phyloP scores from a whole-genome alignment of 2,329 filamentous ascomycete species.

The Colletotrichum euphorbiae region DNA sequence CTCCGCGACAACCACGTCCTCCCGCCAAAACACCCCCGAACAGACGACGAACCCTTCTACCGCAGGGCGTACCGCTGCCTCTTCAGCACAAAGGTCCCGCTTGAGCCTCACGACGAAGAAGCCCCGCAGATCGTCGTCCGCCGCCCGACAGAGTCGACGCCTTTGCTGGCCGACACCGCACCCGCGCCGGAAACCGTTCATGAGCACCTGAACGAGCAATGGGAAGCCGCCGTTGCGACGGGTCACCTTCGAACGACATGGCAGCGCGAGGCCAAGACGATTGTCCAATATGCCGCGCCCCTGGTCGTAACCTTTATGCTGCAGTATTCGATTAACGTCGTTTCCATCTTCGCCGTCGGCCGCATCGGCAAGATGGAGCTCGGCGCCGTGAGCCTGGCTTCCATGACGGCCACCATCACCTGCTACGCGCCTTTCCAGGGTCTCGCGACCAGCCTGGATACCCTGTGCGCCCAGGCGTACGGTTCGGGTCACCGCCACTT shows the following conservation, averaged over 20 bases:
- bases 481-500: conserved; percentile 90
- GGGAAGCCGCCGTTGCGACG: conserved; percentile 85
- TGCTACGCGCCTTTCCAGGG: conserved; percentile 84
- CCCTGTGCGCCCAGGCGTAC: conserved; percentile 92
- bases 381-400: conserved; percentile 60
- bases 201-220: conserved; percentile 76
- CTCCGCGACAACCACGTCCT: conserved; percentile 73
- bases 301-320: conserved; percentile 80
- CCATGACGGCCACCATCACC: conserved; percentile 85
- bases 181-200: conserved; percentile 46
- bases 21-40: conserved; percentile 66
- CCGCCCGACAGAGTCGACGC: conserved; percentile 55
- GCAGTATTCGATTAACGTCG: conserved; percentile 87
- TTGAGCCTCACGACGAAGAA: conserved; percentile 54
- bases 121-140: conserved; percentile 46
- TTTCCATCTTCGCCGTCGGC: conserved; percentile 83
- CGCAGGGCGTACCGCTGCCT: conserved; percentile 57
- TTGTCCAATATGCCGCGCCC: conserved; percentile 77
- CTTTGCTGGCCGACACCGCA: conserved; percentile 48
- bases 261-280: conserved; percentile 87
- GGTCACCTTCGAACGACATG: conserved; percentile 90
- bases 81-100: conserved; percentile 68
- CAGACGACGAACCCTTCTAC: conserved; percentile 50
- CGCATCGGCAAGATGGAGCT: conserved; percentile 74
- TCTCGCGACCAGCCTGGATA: conserved; percentile 91